These are phyloP conservation scores for Lepidium aucheri DNA, from an alignment of 345 rosid species.

Conservation along the genomic window DNA sequence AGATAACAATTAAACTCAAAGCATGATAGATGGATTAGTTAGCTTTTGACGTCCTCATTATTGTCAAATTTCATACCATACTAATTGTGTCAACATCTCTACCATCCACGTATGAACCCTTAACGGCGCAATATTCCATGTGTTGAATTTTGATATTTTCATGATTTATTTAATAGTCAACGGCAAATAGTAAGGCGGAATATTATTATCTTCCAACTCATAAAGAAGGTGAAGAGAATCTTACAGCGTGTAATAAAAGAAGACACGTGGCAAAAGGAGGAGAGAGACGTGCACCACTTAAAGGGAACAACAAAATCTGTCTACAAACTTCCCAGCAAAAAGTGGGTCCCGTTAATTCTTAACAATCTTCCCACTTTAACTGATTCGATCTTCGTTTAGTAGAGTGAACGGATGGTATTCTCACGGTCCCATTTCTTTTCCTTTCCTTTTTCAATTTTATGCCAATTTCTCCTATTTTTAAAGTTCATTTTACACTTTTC, in stretches of 20 bases:
- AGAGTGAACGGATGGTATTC: slow-evolving; percentile 23
- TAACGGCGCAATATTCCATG: not conserved
- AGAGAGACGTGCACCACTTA: slow-evolving; percentile 38
- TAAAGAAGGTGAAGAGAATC: not conserved
- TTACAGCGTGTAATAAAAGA: not conserved
- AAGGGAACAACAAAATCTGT: slow-evolving; percentile 44
- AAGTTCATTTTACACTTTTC: not conserved
- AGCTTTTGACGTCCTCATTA: not conserved
- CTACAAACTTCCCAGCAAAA: slow-evolving; percentile 40
- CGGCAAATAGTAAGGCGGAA: not conserved
- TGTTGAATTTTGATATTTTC: not conserved
- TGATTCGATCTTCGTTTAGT: slow-evolving; percentile 33
- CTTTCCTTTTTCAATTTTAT: not conserved
- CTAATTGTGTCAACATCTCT: not conserved
- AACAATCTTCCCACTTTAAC: slow-evolving; percentile 25
- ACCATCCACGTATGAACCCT: slow-evolving; percentile 6
- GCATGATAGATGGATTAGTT: not conserved
- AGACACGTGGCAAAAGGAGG: slow-evolving; percentile 29
- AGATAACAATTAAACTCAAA: not conserved
- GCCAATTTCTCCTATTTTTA: not conserved
- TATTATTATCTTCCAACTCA: too few relatives aligned
- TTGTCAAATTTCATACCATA: not conserved
- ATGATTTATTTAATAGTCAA: not conserved
- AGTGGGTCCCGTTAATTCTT: slow-evolving; percentile 19
- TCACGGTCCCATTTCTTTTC: slow-evolving; percentile 3